phyloP scores from a whole-genome alignment of 306 rosid genomes.

The Citrullus mucosospermus region DNA sequence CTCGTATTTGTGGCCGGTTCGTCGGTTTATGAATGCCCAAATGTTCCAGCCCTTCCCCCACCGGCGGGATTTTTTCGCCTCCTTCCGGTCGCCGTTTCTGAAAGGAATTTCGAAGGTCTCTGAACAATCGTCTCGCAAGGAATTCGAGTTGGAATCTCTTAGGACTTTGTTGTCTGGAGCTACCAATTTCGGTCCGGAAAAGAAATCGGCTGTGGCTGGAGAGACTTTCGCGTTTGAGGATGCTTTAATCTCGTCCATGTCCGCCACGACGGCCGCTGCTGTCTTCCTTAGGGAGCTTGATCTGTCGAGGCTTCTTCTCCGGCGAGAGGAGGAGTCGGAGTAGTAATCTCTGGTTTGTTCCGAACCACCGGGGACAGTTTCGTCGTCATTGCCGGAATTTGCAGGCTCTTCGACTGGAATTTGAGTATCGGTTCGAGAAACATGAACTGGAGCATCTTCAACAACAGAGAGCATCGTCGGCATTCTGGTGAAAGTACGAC shows the following conservation, averaged over 20 bases:
- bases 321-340: constrained; percentile 60
- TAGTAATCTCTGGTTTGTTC: constrained; percentile 77
- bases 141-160: constrained; percentile 64
- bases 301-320: constrained; percentile 84
- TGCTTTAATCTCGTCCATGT: constrained; percentile 70
- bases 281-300: constrained; percentile 83
- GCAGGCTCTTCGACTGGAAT: constrained; percentile 72
- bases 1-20: constrained; percentile 54
- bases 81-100: constrained; percentile 52
- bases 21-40: constrained; percentile 66
- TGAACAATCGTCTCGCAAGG: constrained; percentile 63
- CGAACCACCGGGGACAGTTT: constrained; percentile 61
- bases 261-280: constrained; percentile 92
- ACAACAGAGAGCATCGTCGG: constrained; percentile 89
- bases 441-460: constrained; percentile 81
- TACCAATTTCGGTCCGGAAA: constrained; percentile 39
- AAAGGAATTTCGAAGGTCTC: constrained; percentile 55
- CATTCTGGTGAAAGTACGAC: constrained; percentile 58
- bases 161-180: constrained; percentile 37
- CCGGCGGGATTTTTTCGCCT: constrained; percentile 52
- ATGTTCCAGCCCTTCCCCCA: constrained; percentile 92
- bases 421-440: constrained; percentile 51
- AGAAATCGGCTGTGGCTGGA: constrained; percentile 43
- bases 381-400: constrained; percentile 37
- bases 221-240: constrained; percentile 63